These are phyloP conservation scores for Carex scoparia DNA, from an alignment of 176 grass and related monocot genomes.

Conservation along the genomic window DNA sequence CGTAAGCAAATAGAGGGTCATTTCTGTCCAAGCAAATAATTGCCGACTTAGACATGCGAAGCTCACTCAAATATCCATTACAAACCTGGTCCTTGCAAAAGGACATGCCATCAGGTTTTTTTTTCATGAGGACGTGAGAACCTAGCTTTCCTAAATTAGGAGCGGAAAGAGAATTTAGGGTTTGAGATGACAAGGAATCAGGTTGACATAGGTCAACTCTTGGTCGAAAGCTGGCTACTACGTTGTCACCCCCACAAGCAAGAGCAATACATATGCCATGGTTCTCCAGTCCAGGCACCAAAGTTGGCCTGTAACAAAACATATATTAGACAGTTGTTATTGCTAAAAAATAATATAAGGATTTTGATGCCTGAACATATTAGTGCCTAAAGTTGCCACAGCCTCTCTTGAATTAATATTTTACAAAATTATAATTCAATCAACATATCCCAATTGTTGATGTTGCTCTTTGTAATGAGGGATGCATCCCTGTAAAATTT, in stretches of 20 bases:
- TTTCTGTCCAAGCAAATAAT: conserved; percentile 40
- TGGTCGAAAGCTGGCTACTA: conserved; percentile 66
- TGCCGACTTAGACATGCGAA: conserved; percentile 72
- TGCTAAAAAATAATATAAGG: background rate
- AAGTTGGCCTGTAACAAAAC: conserved; percentile 42
- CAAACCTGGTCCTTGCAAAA: conserved; percentile 34
- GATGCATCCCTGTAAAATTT: background rate
- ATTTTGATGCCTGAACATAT: background rate
- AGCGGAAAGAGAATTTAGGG: conserved; percentile 19
- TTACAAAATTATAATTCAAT: background rate
- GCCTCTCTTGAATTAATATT: background rate
- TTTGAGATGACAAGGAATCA: conserved; percentile 39
- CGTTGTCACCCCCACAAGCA: conserved; percentile 39
- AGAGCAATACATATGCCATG: conserved; percentile 76
- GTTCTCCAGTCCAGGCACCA: conserved; percentile 46
- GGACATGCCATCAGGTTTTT: conserved; percentile 19
- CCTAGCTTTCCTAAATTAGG: conserved; percentile 51
- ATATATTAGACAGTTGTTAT: background rate
- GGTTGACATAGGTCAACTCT: conserved; percentile 48
- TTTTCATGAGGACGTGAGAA: conserved; percentile 51
- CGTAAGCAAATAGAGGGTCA: conserved; percentile 56
- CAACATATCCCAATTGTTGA: background rate
- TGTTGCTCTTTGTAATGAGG: background rate
- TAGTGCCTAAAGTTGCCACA: background rate
- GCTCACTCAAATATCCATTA: conserved; percentile 44